Conservation (phyloP, 495 filamentous ascomycete genomes). For the Talaromyces nanjingensis region DNA sequence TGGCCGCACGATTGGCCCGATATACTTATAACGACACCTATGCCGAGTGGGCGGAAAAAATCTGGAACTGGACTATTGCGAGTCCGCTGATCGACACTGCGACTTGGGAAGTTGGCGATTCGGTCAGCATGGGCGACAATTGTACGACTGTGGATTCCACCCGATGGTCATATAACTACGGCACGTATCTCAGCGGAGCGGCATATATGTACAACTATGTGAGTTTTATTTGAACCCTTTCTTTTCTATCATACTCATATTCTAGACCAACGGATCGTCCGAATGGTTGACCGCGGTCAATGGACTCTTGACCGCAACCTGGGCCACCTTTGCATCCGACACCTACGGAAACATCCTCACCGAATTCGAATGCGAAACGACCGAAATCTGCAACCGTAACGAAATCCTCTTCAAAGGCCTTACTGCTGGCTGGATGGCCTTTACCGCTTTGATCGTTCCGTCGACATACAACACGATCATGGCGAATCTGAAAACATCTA, state of each 20-base stretch:
- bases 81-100: conserved; percentile 46
- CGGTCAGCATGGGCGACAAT: conserved; percentile 30
- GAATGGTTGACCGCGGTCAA: conserved; percentile 52
- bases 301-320: conserved; percentile 45
- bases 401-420: conserved; percentile 71
- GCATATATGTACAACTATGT: conserved; percentile 64
- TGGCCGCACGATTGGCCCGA: conserved; percentile 61
- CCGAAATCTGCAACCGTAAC: conserved; percentile 51
- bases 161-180: conserved; percentile 69
- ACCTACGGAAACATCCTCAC: conserved; percentile 50
- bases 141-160: conserved; percentile 28
- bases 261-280: conserved; percentile 32
- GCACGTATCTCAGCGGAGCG: conserved; percentile 56
- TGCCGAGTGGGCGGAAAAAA: conserved; percentile 58
- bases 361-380: conserved; percentile 62
- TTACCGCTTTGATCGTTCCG: conserved; percentile 52
- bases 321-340: conserved; percentile 44
- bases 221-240: conserved; percentile 8
- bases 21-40: conserved; percentile 69
- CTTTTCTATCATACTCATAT: conserved; percentile 3
- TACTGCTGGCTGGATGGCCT: conserved; percentile 63
- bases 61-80: conserved; percentile 58
- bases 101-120: conserved; percentile 56
- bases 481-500: conserved; percentile 55
- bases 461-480: conserved; percentile 51